Base-by-base conservation (phyloP, 345 rosid genomes). In the Murraya koenigii region DNA sequence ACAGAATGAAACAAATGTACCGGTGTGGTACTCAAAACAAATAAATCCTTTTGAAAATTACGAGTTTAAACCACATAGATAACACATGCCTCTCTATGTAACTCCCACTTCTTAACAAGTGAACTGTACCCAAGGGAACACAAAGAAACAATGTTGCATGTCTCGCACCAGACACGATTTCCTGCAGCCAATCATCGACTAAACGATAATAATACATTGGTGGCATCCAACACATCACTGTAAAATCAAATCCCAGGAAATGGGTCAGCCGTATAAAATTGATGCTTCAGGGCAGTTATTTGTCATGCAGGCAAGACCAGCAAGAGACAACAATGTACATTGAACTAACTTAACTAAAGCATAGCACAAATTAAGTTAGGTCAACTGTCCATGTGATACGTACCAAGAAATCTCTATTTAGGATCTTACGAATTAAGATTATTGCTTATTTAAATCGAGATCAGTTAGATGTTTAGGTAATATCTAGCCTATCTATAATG, bases 181-280 rank as follows among this genome's bases (percentile, higher is more conserved):
- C n/a, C 56, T 20, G 38, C 28, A 6, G 35, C 62, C 73, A 44
- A 59, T 36, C 58, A 58, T 4, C 41, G 38, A 52, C 6, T n/a
- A 28, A 20, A 66, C 13, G 4, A 4, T 19, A 33, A 7, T 25
- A 23, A 32, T 41, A 63, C 14, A 33, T 44, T 22, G 36, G 52
- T 41, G 36, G 11, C 56, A 59, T 47, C 65, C 22, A 14, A 47
- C 3, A 6, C 17, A 44, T 70, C 71, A 75, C 81, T 75, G 79
- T 64, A 66, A 82, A 68, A 14, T 7, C 44, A 36, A 70, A 72
- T 8, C 25, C 26, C 61, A 62, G 32, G 38, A 3, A 20, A 39
- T 19, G 2, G 38, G 25, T 73, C 41, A 28, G 52, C 35, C 61
- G 19, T 15, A 39, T 39, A 36, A 36, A 38, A 47, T 60, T 26